phyloP scores from a whole-genome alignment of 148 eudicot species.

The Persicaria maculosa region DNA sequence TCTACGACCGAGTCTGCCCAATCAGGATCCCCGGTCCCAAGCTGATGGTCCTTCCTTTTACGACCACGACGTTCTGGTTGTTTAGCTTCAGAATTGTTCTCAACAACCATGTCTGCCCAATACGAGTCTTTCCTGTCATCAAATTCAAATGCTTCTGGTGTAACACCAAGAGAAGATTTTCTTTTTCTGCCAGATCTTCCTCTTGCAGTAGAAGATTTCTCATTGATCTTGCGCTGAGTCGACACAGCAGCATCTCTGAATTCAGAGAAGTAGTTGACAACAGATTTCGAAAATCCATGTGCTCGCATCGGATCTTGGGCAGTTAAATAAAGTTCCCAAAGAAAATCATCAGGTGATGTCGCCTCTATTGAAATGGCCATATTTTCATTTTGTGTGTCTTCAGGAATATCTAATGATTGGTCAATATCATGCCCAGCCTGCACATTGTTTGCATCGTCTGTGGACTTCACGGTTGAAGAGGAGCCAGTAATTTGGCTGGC shows the following conservation, averaged over 20 bases:
- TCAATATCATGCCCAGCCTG: constrained; percentile 24
- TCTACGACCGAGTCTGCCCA: constrained; percentile 91
- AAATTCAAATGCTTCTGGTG: constrained; percentile 70
- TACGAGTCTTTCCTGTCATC: constrained; percentile 88
- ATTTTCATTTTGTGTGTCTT: constrained; percentile 25
- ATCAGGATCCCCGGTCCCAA: constrained; percentile 30
- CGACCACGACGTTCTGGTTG: constrained; percentile 35
- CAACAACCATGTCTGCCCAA: constrained; percentile 89
- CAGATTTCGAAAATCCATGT: constrained; percentile 26
- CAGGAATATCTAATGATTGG: constrained; percentile 28
- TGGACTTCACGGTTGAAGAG: constrained; percentile 29
- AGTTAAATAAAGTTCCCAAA: constrained; percentile 56
- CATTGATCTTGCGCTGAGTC: constrained; percentile 26
- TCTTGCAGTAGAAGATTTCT: constrained; percentile 22
- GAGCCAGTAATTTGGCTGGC: constrained; percentile 84
- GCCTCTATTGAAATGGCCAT: constrained; percentile 27
- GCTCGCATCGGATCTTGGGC: constrained; percentile 64
- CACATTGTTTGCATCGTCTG: constrained; percentile 24
- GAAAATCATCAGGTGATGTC: constrained; percentile 49
- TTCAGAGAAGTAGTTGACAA: constrained; percentile 44
- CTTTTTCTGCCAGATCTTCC: constrained; percentile 46
- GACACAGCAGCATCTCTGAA: constrained; percentile 56
- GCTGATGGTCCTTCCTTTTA: constrained; percentile 36
- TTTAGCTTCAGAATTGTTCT: constrained; percentile 61
- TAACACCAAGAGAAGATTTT: constrained; percentile 34